Conservation (phyloP, 2,329 filamentous ascomycete genomes). For the Dothideomycetes sp. region DNA sequence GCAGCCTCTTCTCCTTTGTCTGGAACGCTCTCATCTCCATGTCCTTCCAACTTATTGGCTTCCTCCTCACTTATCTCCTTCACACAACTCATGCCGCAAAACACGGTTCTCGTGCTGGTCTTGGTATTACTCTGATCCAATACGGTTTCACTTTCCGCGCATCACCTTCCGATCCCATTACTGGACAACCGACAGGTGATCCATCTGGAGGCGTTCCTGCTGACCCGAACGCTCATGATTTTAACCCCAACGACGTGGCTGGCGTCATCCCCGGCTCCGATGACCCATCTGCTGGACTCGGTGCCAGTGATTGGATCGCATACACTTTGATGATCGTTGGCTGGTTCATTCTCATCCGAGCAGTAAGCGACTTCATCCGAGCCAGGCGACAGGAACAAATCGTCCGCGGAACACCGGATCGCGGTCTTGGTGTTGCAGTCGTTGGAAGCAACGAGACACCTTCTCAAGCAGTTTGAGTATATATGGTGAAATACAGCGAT, state of each 20-base stretch:
- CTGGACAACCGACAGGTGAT: slow-evolving; percentile 32
- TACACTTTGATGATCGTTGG: slow-evolving; percentile 94
- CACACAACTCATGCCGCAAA: slow-evolving; percentile 98
- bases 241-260: slow-evolving; percentile 63
- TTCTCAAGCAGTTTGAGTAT: slow-evolving; percentile 47
- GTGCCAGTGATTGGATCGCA: slow-evolving; percentile 75
- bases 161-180: slow-evolving; percentile 9
- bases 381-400: slow-evolving; percentile 87
- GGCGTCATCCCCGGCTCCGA: slow-evolving; percentile 29
- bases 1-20: slow-evolving; percentile 75
- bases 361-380: slow-evolving; percentile 82
- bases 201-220: slow-evolving; percentile 47
- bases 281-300: slow-evolving; percentile 44
- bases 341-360: slow-evolving; percentile 94
- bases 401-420: slow-evolving; percentile 83
- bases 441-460: slow-evolving; percentile 77
- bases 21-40: slow-evolving; percentile 97
- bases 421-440: slow-evolving; percentile 73
- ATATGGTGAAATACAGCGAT: slow-evolving; percentile 8
- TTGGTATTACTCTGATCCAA: slow-evolving; percentile 91
- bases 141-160: slow-evolving; percentile 87
- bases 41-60: slow-evolving; percentile 94
- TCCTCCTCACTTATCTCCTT: slow-evolving; percentile 93
- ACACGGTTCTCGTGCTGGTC: slow-evolving; percentile 87
- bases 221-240: slow-evolving; percentile 85